A percentile compares a stretch with the other conserved stretches of the same genome.
These are phyloP conservation scores for Dillenia turbinata DNA, from an alignment of 164 flowering plant species.

Conservation along the genomic window DNA sequence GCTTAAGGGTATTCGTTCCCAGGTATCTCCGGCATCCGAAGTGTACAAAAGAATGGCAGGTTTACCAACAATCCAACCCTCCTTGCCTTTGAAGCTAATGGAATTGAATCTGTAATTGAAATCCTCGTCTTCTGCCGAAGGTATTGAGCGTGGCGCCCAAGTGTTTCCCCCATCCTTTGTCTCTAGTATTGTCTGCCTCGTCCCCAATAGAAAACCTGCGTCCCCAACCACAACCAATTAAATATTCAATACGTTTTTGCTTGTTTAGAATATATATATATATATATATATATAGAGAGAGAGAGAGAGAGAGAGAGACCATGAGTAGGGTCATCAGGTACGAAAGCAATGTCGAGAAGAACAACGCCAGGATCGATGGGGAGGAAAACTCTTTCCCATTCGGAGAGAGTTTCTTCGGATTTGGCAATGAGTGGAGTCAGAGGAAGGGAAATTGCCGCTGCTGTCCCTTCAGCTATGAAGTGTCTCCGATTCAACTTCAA, in stretches of 20 bases:
- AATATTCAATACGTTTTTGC: background rate
- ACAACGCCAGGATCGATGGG: constrained; percentile 96
- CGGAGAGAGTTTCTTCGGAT: constrained; percentile 60
- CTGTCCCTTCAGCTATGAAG: constrained; percentile 24
- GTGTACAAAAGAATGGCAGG: constrained; percentile 91
- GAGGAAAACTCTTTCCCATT: constrained; percentile 83
- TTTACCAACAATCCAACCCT: constrained; percentile 98
- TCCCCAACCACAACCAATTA: background rate
- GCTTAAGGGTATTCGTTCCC: constrained; percentile 90
- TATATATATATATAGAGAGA: background rate
- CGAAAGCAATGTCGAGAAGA: constrained; percentile 93
- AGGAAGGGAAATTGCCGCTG: constrained; percentile 33
- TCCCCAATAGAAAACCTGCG: constrained; percentile 85
- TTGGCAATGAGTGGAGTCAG: constrained; percentile 28
- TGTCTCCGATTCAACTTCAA: constrained; percentile 27
- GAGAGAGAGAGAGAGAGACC: constrained; percentile 29
- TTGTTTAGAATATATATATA: background rate
- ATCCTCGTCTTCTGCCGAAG: constrained; percentile 98
- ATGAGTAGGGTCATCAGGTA: constrained; percentile 78
- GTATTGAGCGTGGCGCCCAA: constrained; percentile 89
- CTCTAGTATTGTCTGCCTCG: constrained; percentile 94
- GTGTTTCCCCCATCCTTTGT: constrained; percentile 95
- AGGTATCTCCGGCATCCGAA: constrained; percentile 82
- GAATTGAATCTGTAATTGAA: constrained; percentile 93
- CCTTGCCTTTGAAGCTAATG: constrained; percentile 86